phyloP scores from a whole-genome alignment of 441 rosid species.

The Gossypium trilobum region DNA sequence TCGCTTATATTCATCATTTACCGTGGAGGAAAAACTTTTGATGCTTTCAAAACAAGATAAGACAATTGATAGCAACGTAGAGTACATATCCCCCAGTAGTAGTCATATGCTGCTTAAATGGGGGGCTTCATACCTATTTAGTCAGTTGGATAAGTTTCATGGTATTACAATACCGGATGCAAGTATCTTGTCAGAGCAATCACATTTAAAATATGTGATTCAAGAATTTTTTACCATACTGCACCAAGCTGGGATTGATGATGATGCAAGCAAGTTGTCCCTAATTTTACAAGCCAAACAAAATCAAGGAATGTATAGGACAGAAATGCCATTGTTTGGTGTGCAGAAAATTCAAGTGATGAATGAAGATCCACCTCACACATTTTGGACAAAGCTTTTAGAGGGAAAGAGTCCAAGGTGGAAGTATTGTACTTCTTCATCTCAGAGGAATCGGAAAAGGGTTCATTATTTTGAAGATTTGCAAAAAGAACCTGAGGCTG shows the following conservation, averaged over 20 bases:
- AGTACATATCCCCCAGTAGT: constrained; percentile 31
- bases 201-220: constrained; percentile 31
- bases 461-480: constrained; percentile 27
- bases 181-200: constrained; percentile 23
- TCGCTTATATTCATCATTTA: constrained; percentile 61
- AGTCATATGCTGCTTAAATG: constrained; percentile 69
- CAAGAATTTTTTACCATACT: constrained; percentile 51
- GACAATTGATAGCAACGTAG: constrained; percentile 34
- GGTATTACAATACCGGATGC: constrained; percentile 19
- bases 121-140: constrained; percentile 67
- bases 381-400: constrained; percentile 65
- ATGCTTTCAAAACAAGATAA: constrained; percentile 58
- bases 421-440: constrained; percentile 47
- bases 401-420: constrained; percentile 53
- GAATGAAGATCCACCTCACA: constrained; percentile 46
- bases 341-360: constrained; percentile 42
- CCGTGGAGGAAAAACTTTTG: constrained; percentile 73
- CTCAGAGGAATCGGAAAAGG: constrained; percentile 67
- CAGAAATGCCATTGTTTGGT: constrained; percentile 43
- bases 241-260: constrained; percentile 30
- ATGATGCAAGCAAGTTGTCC: constrained; percentile 26
- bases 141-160: constrained; percentile 58
- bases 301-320: constrained; percentile 42
- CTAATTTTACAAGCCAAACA: constrained; percentile 49
- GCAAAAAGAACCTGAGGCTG: constrained; percentile 23